Percentiles rank a stretch among this genome's conserved stretches.
Evolutionary conservation across 2,329 filamentous ascomycete species (phyloP).

Genomic region (Aspergillus persii): DNA sequence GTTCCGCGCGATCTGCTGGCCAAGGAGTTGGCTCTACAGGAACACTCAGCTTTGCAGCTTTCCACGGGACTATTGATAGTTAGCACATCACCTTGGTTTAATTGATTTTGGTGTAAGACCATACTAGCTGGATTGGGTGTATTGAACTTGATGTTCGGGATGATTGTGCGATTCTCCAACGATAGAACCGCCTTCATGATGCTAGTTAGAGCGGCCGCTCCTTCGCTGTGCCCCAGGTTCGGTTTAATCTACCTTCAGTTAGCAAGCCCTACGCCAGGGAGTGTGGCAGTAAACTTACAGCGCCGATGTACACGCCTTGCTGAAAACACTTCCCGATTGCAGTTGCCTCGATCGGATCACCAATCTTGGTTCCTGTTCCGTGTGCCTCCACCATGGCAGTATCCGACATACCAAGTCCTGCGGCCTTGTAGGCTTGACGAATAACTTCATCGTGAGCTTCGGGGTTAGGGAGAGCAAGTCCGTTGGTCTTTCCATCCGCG

Average conservation of each 20-base stretch:
- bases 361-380: constrained; percentile 10
- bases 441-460: constrained; percentile 8
- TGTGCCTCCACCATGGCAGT: constrained; percentile 10
- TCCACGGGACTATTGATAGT: not conserved
- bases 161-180: constrained; percentile 15
- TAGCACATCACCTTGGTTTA: not conserved
- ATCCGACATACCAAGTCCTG: not conserved
- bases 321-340: constrained; percentile 9
- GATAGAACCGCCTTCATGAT: constrained; percentile 17
- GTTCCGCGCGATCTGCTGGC: constrained; percentile 13
- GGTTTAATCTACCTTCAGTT: constrained; percentile 11
- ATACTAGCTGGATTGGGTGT: constrained; percentile 20
- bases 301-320: constrained; percentile 5
- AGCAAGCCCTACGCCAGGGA: not conserved
- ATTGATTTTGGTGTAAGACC: not conserved
- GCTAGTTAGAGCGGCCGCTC: constrained; percentile 12
- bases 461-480: not conserved
- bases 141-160: constrained; percentile 19
- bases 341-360: constrained; percentile 8
- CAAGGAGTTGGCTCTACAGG: constrained; percentile 11
- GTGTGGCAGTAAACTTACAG: not conserved
- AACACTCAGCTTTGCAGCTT: not conserved
- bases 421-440: not conserved
- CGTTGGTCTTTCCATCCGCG: constrained; percentile 19
- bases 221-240: constrained; percentile 20